phyloP scores from a whole-genome alignment of 768 basidiomycete genomes.

The Collybia sp. region DNA sequence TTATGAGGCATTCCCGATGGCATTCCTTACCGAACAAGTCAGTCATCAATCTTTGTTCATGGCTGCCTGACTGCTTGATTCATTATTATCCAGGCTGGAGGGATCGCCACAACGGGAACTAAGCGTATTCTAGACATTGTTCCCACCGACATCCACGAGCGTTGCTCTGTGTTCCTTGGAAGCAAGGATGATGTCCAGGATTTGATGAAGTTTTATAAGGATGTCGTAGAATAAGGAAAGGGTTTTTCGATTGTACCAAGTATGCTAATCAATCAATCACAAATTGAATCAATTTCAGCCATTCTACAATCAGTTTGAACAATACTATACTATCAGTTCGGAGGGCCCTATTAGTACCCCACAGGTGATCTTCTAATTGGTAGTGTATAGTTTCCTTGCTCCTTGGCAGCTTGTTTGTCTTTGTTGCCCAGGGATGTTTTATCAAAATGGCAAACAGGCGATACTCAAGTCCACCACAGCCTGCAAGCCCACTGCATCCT shows the following conservation, averaged over 20 bases:
- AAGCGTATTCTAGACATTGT: slow-evolving; percentile 89
- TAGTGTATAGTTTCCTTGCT: too few relatives aligned
- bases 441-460: too few relatives aligned
- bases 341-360: too few relatives aligned
- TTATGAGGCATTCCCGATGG: slow-evolving; percentile 99
- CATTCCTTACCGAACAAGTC: slow-evolving; percentile 90
- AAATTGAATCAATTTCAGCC: not conserved
- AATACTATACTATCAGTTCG: too few relatives aligned
- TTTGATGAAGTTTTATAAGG: slow-evolving; percentile 80
- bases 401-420: not conserved
- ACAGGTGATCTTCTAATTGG: too few relatives aligned
- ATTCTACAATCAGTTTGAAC: slow-evolving; percentile 6
- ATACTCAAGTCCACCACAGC: too few relatives aligned
- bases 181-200: slow-evolving; percentile 92
- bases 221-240: slow-evolving; percentile 11
- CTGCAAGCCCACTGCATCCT: too few relatives aligned
- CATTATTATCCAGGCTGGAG: slow-evolving; percentile 68
- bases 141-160: slow-evolving; percentile 83
- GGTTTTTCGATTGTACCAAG: too few relatives aligned
- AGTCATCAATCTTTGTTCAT: slow-evolving; percentile 8
- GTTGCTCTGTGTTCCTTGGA: slow-evolving; percentile 91
- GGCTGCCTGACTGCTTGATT: not conserved
- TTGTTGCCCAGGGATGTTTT: too few relatives aligned
- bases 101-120: slow-evolving; percentile 94
- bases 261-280: not conserved